These are phyloP conservation scores for Penium margaritaceum DNA, from an alignment of 139 green algal genomes.

Conservation along the genomic window DNA sequence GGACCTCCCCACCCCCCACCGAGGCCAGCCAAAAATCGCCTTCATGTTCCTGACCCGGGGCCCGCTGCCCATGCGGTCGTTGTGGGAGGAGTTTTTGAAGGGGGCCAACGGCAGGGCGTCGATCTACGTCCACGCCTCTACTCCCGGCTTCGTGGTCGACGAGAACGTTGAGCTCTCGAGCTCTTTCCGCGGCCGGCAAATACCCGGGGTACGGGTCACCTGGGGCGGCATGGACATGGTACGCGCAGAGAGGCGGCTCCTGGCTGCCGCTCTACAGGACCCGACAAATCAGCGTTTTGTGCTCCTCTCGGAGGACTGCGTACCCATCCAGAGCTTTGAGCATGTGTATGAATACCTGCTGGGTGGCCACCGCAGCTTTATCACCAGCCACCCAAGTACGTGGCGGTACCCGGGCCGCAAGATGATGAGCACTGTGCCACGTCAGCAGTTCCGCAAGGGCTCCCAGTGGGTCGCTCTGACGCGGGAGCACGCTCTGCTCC, in stretches of 20 bases:
- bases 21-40: conserved; percentile 37
- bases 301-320: conserved; percentile 26
- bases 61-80: conserved; percentile 24
- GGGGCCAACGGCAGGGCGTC: not conserved
- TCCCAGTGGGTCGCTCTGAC: conserved; percentile 4
- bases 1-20: no score
- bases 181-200: not conserved
- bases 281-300: conserved; percentile 30
- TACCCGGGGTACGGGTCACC: not conserved
- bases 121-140: conserved; percentile 17
- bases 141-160: not conserved
- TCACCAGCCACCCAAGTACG: not conserved
- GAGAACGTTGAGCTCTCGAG: not conserved
- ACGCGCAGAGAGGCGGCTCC: conserved; percentile 6
- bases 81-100: conserved; percentile 38
- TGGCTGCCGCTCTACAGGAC: conserved; percentile 6
- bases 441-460: not conserved
- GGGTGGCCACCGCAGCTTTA: conserved; percentile 7
- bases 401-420: not conserved
- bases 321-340: conserved; percentile 30
- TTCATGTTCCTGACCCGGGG: conserved; percentile 44
- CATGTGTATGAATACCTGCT: conserved; percentile 43
- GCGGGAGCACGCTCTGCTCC: not conserved
- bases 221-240: conserved; percentile 7
- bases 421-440: not conserved